Evolutionary conservation across 148 eudicot genomes (phyloP).

Genomic region (Oxyria digyna): DNA sequence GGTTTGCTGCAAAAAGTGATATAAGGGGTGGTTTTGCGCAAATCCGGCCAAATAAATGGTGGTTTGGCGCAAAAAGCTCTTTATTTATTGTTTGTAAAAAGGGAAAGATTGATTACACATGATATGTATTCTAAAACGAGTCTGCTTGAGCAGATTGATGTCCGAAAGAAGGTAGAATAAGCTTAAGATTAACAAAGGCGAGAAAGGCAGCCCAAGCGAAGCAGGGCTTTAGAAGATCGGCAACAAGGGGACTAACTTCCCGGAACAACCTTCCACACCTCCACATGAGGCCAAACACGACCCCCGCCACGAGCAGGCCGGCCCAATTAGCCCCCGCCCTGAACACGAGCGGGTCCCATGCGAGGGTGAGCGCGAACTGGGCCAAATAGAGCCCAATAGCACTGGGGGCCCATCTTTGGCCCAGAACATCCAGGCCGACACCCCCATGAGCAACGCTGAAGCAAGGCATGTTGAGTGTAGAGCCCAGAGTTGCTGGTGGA

Average conservation of each 20-base stretch:
- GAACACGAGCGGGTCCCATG: constrained; percentile 63
- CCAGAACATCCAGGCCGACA: constrained; percentile 83
- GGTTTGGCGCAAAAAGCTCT: too few relatives aligned
- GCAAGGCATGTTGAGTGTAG: constrained; percentile 43
- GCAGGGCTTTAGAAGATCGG: constrained; percentile 53
- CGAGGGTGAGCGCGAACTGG: constrained; percentile 48
- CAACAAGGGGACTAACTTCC: constrained; percentile 48
- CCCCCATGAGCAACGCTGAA: constrained; percentile 44
- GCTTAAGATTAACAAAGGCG: constrained; percentile 44
- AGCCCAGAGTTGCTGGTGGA: constrained; percentile 33
- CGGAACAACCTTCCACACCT: constrained; percentile 40
- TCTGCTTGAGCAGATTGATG: background rate
- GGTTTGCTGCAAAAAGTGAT: too few relatives aligned
- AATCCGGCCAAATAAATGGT: too few relatives aligned
- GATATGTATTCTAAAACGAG: background rate
- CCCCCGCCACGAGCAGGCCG: constrained; percentile 44
- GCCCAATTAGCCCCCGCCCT: constrained; percentile 31
- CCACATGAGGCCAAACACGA: constrained; percentile 29
- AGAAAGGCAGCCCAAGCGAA: constrained; percentile 60
- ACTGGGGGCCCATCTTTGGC: constrained; percentile 54
- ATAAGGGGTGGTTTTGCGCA: too few relatives aligned
- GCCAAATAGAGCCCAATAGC: constrained; percentile 27
- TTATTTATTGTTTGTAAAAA: too few relatives aligned
- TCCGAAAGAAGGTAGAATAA: constrained; percentile 19
- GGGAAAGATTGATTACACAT: too few relatives aligned